Evolutionary conservation across 2,329 filamentous ascomycete species (phyloP).

Genomic region (Fusarium pseudograminearum): DNA sequence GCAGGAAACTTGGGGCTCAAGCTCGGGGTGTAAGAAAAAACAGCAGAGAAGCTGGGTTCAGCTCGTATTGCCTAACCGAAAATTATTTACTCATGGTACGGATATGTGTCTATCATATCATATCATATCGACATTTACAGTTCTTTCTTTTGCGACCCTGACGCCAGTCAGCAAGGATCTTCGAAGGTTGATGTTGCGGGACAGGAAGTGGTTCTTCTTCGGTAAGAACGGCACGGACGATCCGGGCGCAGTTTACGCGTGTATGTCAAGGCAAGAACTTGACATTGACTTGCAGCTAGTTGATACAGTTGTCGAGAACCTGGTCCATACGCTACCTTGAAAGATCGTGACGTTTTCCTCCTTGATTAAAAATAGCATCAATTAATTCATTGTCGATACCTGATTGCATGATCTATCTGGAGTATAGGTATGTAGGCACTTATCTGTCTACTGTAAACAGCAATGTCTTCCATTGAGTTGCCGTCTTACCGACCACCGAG

Average conservation of each 20-base stretch:
- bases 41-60: background rate
- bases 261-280: conserved; percentile 17
- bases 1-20: background rate
- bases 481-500: conserved; percentile 28
- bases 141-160: background rate
- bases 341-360: background rate
- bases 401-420: background rate
- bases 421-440: background rate
- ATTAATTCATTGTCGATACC: background rate
- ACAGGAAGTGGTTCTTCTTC: conserved; percentile 11
- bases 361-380: conserved; percentile 16
- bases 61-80: background rate
- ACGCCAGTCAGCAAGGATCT: background rate
- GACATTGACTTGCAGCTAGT: conserved; percentile 11
- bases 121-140: background rate
- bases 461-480: conserved; percentile 11
- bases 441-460: background rate
- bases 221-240: conserved; percentile 33
- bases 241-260: conserved; percentile 5
- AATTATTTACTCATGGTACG: background rate
- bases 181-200: background rate
- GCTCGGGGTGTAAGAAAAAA: no score
- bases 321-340: background rate
- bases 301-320: background rate
- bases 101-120: background rate